Evolutionary conservation across 441 rosid species (phyloP), one percentile per base, ranked within the genome.

Genomic region (Eruca vesicaria): DNA sequence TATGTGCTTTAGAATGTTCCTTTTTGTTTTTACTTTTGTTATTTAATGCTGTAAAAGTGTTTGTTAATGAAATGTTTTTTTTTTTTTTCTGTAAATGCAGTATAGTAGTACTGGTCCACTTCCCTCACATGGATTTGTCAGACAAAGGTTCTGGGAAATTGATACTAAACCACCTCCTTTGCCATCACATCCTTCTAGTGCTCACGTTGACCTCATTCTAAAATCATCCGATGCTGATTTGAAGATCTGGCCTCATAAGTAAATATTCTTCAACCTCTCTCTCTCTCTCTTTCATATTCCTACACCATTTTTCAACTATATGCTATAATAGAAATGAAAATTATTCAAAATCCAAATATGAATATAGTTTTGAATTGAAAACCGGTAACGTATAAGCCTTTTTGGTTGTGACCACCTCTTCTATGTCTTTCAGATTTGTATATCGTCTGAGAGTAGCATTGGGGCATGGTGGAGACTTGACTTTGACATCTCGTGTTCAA

Each of bases 181-280:
- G 50, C 78, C 78, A 1, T 64, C 84, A 78, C 78, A 41, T 50
- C 38, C 38, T 78, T 41, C 62, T 74, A 81, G 56, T 79, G 84
- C 89, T 14, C 85, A 76, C 5, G 35, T 87, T 76, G 89, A 87
- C 63, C 77, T 87, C 19, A 85, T 87, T 63, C 76, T 85, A 23
- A 83, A 67, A 76, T 79, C 74, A 71, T 82, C 90, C 52, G 65
- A 79, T 14, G 92, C 81, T 18, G 94, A 86, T 57, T 50, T 73
- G 26, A 89, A 86, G 80, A 80, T 84, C 69, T 89, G 92, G 94
- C 88, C 90, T 63, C 87, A 86, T 78, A 89, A 84, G 92, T 87
- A 45, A 75, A 9, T 3, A 29, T 18, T 70, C 63, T 78, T 56
- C 5, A 79, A 78, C 9, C 52, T 43, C 31, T 53, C 38, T 36